A percentile compares a stretch with the other conserved stretches of the same genome.
phyloP scores from a whole-genome alignment of 208 protist genomes.

The Phytomonas serpens region DNA sequence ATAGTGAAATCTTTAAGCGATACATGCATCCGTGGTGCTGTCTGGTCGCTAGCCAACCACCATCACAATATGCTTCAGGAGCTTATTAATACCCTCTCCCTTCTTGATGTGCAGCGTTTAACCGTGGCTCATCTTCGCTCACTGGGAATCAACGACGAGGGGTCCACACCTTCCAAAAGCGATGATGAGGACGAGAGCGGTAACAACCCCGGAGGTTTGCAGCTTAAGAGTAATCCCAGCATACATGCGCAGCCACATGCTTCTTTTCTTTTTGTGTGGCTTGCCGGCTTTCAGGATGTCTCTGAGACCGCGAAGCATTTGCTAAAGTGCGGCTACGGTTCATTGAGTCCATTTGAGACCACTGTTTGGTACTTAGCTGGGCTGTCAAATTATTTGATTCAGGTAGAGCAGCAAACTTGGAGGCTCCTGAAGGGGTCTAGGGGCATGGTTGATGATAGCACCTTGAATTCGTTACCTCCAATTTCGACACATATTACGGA shows the following conservation, averaged over 20 bases:
- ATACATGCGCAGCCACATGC: background rate
- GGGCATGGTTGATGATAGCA: background rate
- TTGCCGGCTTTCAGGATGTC: slow-evolving; percentile 27
- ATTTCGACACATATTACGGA: background rate
- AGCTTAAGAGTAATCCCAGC: slow-evolving; percentile 7
- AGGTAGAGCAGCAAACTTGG: background rate
- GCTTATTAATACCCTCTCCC: slow-evolving; percentile 3
- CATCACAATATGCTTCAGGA: background rate
- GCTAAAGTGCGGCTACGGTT: slow-evolving; percentile 27
- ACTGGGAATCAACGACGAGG: background rate
- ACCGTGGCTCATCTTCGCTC: background rate
- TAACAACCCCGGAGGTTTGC: slow-evolving; percentile 4
- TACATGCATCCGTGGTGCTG: background rate
- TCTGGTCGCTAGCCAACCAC: background rate
- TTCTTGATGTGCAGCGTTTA: background rate
- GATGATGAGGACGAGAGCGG: background rate
- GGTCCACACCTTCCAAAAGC: background rate
- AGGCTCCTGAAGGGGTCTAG: background rate
- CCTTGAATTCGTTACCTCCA: background rate
- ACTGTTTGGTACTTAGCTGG: slow-evolving; percentile 42
- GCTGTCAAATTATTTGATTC: slow-evolving; percentile 33
- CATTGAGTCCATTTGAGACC: slow-evolving; percentile 27
- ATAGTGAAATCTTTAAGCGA: slow-evolving; percentile 3
- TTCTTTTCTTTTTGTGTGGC: slow-evolving; percentile 30
- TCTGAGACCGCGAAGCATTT: slow-evolving; percentile 37